Evolutionary conservation across 129 eudicot genomes (phyloP), one percentile per base, ranked within the genome.

Genomic region (Chrysanthemum seticuspe): DNA sequence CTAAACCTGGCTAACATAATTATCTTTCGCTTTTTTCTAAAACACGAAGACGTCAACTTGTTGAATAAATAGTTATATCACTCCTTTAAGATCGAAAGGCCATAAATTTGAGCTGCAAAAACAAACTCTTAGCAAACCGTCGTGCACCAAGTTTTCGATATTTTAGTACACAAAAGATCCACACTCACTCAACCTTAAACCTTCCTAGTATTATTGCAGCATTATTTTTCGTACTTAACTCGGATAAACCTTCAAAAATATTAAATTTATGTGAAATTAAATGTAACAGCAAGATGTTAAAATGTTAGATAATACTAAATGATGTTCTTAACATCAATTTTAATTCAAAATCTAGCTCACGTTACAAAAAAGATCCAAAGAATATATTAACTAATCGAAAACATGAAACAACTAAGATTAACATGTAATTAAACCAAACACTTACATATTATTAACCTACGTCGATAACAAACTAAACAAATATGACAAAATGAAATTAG

Each of bases 391-490:
- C 27, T 49, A n/a, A 54, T 62, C 15, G 7, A 40, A 68, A 67
- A 47, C 62, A 58, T 47, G 52, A 75, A 67, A 25, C 18, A 25
- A 48, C 62, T 55, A 36, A 10, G 25, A 70, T 36, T 50, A 31
- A 72, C 64, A 23, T 63, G 61, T 45, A 54, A 53, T 63, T 67
- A 55, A 54, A 64, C 62, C 44, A 71, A 71, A 54, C 48, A 72
- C 7, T 34, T 34, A 34, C 6, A 29, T n/a, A n/a, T n/a, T 4
- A 29, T 29, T 34, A 34, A 34, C 44, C 44, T 5, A 34, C 1
- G 7, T 29, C 4, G 5, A 29, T 29, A 71, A 64, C 11, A 21
- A 8, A 66, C 19, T 44, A 21, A 23, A 15, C n/a, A 29, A 47
- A 72, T 6, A 8, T 72, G 2, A 47, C 21, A 61, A 5, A 36